phyloP scores from a whole-genome alignment of 371 early-diverging fungal genomes.

The Chytridium lagenaria region DNA sequence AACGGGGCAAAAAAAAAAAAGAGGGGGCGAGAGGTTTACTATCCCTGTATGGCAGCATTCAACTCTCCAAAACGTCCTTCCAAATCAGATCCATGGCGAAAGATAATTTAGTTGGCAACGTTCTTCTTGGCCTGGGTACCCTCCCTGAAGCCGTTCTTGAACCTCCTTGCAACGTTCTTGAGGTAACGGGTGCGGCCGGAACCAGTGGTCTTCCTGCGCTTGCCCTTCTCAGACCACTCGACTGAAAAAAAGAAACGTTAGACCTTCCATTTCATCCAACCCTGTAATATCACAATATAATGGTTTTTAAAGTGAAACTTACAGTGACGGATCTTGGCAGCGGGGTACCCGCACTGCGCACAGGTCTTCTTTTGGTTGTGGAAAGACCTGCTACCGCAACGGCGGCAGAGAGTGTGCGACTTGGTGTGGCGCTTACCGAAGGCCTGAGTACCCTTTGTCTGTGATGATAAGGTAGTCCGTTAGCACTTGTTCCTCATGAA shows the following conservation, averaged over 20 bases:
- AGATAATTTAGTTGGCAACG: constrained; percentile 9
- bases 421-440: constrained; percentile 99
- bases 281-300: too few relatives aligned
- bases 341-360: constrained; percentile 98
- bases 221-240: constrained; percentile 97
- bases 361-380: constrained; percentile 99
- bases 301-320: constrained; percentile 53
- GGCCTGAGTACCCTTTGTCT: constrained; percentile 99
- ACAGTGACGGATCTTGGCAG: constrained; percentile 97
- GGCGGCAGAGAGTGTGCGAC: constrained; percentile 98
- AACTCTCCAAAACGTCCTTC: too few relatives aligned
- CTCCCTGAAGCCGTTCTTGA: constrained; percentile 95
- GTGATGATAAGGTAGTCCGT: constrained; percentile 20
- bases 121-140: constrained; percentile 41
- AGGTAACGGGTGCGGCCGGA: constrained; percentile 98
- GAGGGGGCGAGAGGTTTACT: too few relatives aligned
- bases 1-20: too few relatives aligned
- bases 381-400: constrained; percentile 98
- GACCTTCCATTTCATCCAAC: neutral
- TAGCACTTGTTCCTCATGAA: too few relatives aligned
- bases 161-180: constrained; percentile 88
- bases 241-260: constrained; percentile 50
- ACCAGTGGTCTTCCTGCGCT: constrained; percentile 98
- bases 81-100: too few relatives aligned
- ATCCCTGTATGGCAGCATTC: too few relatives aligned